Evolutionary conservation across 2,329 filamentous ascomycete species (phyloP), one percentile per base, ranked within the genome.

Genomic region (Apiospora saccharicola): DNA sequence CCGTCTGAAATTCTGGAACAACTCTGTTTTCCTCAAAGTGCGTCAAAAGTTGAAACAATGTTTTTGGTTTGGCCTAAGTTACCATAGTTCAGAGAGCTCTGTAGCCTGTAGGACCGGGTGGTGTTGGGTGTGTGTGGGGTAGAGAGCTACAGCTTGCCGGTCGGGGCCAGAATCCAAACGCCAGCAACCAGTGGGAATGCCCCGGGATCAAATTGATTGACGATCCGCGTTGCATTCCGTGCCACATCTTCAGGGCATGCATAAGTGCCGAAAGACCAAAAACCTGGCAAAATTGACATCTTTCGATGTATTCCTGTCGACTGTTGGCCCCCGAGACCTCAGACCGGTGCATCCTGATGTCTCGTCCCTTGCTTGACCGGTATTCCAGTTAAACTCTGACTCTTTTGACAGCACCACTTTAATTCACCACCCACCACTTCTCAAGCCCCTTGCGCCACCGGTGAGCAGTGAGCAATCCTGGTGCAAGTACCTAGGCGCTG

Each of bases 281-380:
- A 22, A 16, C 12, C 19, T 30, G 34, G 53, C 13, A 5, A 30
- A 30, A 53, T 6, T n/a, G 46, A n/a, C 49, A 24, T 41, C 8
- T 41, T 8, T 41, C 37, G 37, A 24, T 26, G 22, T 49, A 6
- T 24, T 51, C 49, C n/a, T 5, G 49, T 24, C 13, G 24, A 13
- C 13, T 51, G 26, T 37, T 34, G 34, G 26, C 30, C 30, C 26
- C 30, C 19, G 16, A 61, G 53, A 61, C 53, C 53, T 61, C 53
- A 61, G 53, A 61, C 53, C 53, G 53, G 53, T 61, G 53, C 26
- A 61, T 61, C 53, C 30, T 34, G 16, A 34, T 34, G 30, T 61
- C 53, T 37, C 34, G 30, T 37, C 53, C 30, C 26, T 34, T 34
- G 34, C 26, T 34, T 61, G 34, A 34, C 53, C 49, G 49, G n/a